A percentile compares a stretch with the other conserved stretches of the same genome.
phyloP scores from a whole-genome alignment of 768 basidiomycete genomes.

The Dioszegia hungarica region DNA sequence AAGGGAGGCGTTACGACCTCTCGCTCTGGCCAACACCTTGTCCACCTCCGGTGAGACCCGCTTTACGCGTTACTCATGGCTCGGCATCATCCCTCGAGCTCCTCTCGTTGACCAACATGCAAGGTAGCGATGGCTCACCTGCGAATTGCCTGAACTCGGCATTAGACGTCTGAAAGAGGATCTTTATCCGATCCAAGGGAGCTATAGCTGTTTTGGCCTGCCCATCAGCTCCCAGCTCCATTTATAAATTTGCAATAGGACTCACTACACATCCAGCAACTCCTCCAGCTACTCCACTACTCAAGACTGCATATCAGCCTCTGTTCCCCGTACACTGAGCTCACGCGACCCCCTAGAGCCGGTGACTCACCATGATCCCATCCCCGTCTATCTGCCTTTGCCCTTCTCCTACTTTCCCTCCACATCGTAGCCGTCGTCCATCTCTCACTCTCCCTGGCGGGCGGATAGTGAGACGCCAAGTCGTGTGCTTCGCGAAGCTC shows the following conservation, averaged over 20 bases:
- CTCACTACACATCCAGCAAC: constrained; percentile 87
- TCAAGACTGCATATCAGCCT: constrained; percentile 53
- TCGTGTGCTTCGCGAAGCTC: too few species aligned
- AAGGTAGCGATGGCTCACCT: too few species aligned
- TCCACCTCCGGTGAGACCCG: too few species aligned
- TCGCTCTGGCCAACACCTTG: too few species aligned
- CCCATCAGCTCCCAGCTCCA: background rate
- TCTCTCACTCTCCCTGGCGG: constrained; percentile 27
- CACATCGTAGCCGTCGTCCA: constrained; percentile 27
- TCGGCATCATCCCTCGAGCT: too few species aligned
- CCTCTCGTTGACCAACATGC: too few species aligned
- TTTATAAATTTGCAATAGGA: constrained; percentile 22
- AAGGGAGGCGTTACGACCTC: too few species aligned
- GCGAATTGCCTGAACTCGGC: constrained; percentile 91
- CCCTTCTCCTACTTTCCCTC: constrained; percentile 41
- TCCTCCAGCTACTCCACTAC: constrained; percentile 86
- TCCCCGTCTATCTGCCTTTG: constrained; percentile 40
- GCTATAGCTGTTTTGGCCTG: constrained; percentile 94
- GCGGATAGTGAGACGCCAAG: constrained; percentile 6
- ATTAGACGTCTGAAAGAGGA: constrained; percentile 95
- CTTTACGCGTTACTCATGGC: too few species aligned
- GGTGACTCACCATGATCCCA: constrained; percentile 48
- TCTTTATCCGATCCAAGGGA: constrained; percentile 95
- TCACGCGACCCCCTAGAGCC: background rate
- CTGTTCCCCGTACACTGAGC: too few species aligned